These are phyloP conservation scores for Apiotrichum siamense DNA, from an alignment of 1,284 basidiomycete species.

Conservation along the genomic window DNA sequence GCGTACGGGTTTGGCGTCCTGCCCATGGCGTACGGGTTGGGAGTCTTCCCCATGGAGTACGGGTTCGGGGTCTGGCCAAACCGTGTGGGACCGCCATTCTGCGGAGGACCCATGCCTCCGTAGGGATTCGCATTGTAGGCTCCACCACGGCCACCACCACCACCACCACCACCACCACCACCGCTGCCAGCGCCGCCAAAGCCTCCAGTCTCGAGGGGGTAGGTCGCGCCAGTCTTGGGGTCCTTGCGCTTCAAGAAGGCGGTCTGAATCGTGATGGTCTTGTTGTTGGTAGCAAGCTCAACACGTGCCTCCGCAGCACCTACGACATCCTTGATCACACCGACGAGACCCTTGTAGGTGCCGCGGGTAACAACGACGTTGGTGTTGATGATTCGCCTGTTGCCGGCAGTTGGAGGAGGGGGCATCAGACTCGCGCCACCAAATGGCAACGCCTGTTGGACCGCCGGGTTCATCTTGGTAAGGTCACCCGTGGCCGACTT, in stretches of 20 bases:
- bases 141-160: slow-evolving; percentile 11
- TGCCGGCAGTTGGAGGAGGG: slow-evolving; percentile 57
- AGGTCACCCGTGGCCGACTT: slow-evolving; percentile 66
- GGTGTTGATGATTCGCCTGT: slow-evolving; percentile 69
- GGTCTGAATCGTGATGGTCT: slow-evolving; percentile 80
- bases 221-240: slow-evolving; percentile 51
- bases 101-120: slow-evolving; percentile 10
- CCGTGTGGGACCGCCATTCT: slow-evolving; percentile 38
- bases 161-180: slow-evolving; percentile 15
- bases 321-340: slow-evolving; percentile 92
- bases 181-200: slow-evolving; percentile 2
- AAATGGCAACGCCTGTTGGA: slow-evolving; percentile 47
- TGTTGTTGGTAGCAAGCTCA: slow-evolving; percentile 85
- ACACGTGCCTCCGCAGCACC: slow-evolving; percentile 74
- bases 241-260: slow-evolving; percentile 68
- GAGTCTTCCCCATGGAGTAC: slow-evolving; percentile 55
- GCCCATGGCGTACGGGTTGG: slow-evolving; percentile 59
- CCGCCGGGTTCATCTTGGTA: slow-evolving; percentile 92
- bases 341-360: slow-evolving; percentile 83
- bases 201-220: slow-evolving; percentile 31
- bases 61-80: slow-evolving; percentile 64
- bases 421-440: slow-evolving; percentile 52
- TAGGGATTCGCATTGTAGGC: slow-evolving; percentile 40
- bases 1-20: slow-evolving; percentile 67
- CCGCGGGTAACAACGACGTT: slow-evolving; percentile 79